phyloP scores from a whole-genome alignment of 108 stramenopile genomes.

The Asterionellopsis glacialis region DNA sequence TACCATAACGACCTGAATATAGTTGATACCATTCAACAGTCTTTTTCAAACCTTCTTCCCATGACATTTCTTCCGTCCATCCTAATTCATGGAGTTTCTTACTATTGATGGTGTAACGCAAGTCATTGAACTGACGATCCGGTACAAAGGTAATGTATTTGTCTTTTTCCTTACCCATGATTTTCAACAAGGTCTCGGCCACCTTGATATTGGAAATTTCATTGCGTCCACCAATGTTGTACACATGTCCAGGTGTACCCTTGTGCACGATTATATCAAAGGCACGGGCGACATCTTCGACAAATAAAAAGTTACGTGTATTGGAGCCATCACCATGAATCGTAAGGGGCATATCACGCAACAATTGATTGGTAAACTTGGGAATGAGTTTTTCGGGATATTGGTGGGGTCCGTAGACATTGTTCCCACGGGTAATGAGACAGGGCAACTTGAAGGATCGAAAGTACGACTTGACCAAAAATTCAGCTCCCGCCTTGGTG shows the following conservation, averaged over 20 bases:
- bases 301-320: slow-evolving; percentile 96
- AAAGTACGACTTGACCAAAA: slow-evolving; percentile 92
- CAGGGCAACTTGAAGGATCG: slow-evolving; percentile 90
- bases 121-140: slow-evolving; percentile 98
- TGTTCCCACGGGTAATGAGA: slow-evolving; percentile 98
- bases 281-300: slow-evolving; percentile 94
- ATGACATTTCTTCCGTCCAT: slow-evolving; percentile 90
- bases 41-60: slow-evolving; percentile 90
- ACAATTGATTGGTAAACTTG: slow-evolving; percentile 97
- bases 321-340: slow-evolving; percentile 96
- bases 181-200: slow-evolving; percentile 76
- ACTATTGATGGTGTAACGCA: slow-evolving; percentile 96
- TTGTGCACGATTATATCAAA: slow-evolving; percentile 87
- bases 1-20: slow-evolving; percentile 86
- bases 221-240: slow-evolving; percentile 97
- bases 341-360: slow-evolving; percentile 86
- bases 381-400: slow-evolving; percentile 99
- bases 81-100: slow-evolving; percentile 85
- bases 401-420: slow-evolving; percentile 99
- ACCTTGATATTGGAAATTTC: slow-evolving; percentile 88
- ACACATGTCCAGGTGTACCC: slow-evolving; percentile 80
- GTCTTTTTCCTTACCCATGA: slow-evolving; percentile 66
- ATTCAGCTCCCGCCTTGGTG: slow-evolving; percentile 98
- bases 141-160: slow-evolving; percentile 85
- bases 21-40: slow-evolving; percentile 97